A percentile compares a stretch with the other conserved stretches of the same genome.
Conservation (phyloP, 2,329 filamentous ascomycete species). For the Sporothrix globosa region DNA sequence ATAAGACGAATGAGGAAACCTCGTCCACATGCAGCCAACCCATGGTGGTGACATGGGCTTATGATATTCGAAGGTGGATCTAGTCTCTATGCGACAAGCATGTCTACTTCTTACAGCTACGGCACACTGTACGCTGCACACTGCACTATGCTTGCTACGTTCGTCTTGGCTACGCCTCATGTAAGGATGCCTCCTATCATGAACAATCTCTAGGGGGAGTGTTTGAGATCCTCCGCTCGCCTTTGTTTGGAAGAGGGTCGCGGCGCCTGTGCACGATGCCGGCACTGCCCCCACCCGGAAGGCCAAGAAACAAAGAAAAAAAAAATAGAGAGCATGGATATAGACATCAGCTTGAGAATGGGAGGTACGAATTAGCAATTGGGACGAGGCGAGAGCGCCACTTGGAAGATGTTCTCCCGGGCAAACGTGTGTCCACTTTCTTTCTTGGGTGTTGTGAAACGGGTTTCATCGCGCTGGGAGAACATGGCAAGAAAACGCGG, state of each 20-base stretch:
- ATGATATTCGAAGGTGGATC: slow-evolving; percentile 6
- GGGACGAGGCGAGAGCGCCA: neutral
- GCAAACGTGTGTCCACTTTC: neutral
- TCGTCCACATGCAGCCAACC: slow-evolving; percentile 12
- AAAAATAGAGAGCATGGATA: neutral
- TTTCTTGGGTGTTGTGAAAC: slow-evolving; percentile 29
- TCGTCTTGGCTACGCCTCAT: slow-evolving; percentile 1
- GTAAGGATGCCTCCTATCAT: neutral
- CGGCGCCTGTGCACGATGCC: slow-evolving; percentile 22
- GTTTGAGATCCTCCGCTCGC: slow-evolving; percentile 14
- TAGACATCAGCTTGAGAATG: slow-evolving; percentile 12
- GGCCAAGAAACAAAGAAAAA: neutral
- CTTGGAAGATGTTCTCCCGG: neutral
- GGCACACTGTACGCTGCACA: neutral
- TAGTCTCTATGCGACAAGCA: neutral
- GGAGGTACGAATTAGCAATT: neutral
- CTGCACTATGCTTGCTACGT: slow-evolving; percentile 1
- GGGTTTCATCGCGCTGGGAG: slow-evolving; percentile 25
- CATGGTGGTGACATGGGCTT: slow-evolving; percentile 7
- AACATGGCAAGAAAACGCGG: neutral
- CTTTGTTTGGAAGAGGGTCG: neutral
- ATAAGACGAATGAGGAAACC: neutral
- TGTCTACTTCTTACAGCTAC: neutral
- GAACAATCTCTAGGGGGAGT: neutral
- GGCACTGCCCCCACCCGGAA: slow-evolving; percentile 27